Base-by-base conservation (phyloP, 371 early-diverging fungal species). In the Synchytrium microbalum region DNA sequence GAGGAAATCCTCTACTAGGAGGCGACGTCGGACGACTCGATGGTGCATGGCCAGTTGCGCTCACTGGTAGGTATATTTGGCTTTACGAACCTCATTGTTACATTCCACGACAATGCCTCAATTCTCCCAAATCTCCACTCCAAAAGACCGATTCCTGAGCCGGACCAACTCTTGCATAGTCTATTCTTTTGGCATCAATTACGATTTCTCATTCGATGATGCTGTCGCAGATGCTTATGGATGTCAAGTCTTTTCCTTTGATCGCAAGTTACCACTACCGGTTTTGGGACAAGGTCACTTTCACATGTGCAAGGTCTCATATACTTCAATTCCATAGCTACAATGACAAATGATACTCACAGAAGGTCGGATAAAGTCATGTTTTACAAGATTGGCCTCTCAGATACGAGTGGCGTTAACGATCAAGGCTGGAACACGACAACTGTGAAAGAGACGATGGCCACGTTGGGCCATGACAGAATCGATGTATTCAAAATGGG, bases 151-250 rank as follows among this genome's bases (percentile, higher is more conserved):
- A 19, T 38, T 38, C 46, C 5, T 10, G 19, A 38, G 19, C 46
- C 5, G 46, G 19, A 19, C 19, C 46, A 19, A 19, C 19, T 38
- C 46, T 5, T 38, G 46, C 19, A 5, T 38, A 24, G 56, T 56
- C 5, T 56, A 56, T 56, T 56, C 56, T 24, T 56, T 56, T 29
- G 56, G 56, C 5, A 56, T 56, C 29, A 56, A 56, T 24, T 13
- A 56, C 24, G 56, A 56, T 24, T 56, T 56, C 24, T 26, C 56
- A 29, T 56, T 24, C 26, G 56, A 56, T 56, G 56, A 56, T 56
- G 13, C 8, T 13, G 29, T 56, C 29, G 26, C 24, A 10, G 56
- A 26, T 8, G 24, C 8, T 5, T 26, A 24, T 29, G 56, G 56
- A 56, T 56, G 56, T 24, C 46, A 38, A 19, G 46, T 38, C 19